Evolutionary conservation across 23 red algal genomes (phyloP).

Genomic region (Cyanidioschyzon merolae): DNA sequence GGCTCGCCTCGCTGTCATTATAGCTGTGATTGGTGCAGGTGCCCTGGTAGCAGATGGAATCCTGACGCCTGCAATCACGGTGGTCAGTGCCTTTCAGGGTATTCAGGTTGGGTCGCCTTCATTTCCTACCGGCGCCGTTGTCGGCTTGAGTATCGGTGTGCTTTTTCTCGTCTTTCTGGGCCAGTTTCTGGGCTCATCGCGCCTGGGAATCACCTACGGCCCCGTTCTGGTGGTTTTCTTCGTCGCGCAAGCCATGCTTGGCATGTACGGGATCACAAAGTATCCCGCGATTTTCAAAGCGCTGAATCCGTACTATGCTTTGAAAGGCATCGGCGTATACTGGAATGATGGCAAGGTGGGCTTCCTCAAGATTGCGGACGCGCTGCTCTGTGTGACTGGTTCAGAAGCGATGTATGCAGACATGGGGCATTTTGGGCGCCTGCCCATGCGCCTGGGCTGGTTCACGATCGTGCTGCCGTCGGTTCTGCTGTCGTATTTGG

Average conservation of each 20-base stretch:
- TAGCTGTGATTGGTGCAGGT: not conserved
- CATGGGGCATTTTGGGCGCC: slow-evolving; percentile 21
- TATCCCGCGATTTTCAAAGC: slow-evolving; percentile 25
- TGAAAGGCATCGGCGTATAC: slow-evolving; percentile 15
- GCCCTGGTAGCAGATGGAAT: slow-evolving; percentile 13
- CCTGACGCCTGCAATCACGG: slow-evolving; percentile 18
- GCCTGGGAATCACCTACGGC: slow-evolving; percentile 19
- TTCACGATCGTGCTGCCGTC: slow-evolving; percentile 18
- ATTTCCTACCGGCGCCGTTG: not conserved
- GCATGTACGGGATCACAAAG: slow-evolving; percentile 14
- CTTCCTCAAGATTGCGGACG: slow-evolving; percentile 19
- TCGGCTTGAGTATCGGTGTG: slow-evolving; percentile 16
- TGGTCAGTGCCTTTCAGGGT: slow-evolving; percentile 22
- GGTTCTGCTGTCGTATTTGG: slow-evolving; percentile 17
- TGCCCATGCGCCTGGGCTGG: slow-evolving; percentile 5
- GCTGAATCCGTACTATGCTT: slow-evolving; percentile 23
- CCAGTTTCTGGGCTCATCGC: slow-evolving; percentile 8
- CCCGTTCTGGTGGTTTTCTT: slow-evolving; percentile 13
- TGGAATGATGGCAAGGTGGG: slow-evolving; percentile 26
- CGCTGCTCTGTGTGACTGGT: not conserved
- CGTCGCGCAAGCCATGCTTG: not conserved
- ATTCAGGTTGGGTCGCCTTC: slow-evolving; percentile 22
- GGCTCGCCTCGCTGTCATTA: not conserved
- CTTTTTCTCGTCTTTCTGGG: not conserved
- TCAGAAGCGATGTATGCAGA: slow-evolving; percentile 25